phyloP scores from a whole-genome alignment of 2,329 filamentous ascomycete genomes.

The Aspergillus thermomutatus region DNA sequence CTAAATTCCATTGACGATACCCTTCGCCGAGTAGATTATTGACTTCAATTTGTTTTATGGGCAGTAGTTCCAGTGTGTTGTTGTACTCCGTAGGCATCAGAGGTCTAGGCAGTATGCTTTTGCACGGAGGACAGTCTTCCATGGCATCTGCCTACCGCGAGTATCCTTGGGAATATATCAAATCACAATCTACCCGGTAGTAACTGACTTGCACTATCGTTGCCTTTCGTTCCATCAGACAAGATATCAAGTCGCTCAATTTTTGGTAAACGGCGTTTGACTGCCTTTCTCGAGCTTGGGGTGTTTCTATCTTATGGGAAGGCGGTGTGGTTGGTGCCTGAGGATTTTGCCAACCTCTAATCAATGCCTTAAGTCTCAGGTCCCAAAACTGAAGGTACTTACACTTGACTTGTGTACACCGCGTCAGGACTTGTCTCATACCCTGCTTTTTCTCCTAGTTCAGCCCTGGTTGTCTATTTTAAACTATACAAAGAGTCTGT shows the following conservation, averaged over 20 bases:
- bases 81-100: neutral
- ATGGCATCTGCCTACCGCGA: neutral
- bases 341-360: neutral
- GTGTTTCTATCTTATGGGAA: neutral
- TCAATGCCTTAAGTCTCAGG: neutral
- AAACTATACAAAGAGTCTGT: neutral
- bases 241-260: neutral
- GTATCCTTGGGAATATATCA: neutral
- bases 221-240: neutral
- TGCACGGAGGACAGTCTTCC: neutral
- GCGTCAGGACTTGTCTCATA: neutral
- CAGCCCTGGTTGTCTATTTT: neutral
- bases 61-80: neutral
- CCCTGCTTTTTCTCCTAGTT: neutral
- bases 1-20: neutral
- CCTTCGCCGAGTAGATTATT: neutral
- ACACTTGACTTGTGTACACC: neutral
- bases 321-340: neutral
- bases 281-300: neutral
- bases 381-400: neutral
- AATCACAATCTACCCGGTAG: neutral
- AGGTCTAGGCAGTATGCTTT: neutral
- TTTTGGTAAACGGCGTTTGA: neutral
- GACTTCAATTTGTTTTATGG: neutral
- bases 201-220: neutral